Conservation (phyloP, 2,329 filamentous ascomycete species). For the Apiospora phragmitis region DNA sequence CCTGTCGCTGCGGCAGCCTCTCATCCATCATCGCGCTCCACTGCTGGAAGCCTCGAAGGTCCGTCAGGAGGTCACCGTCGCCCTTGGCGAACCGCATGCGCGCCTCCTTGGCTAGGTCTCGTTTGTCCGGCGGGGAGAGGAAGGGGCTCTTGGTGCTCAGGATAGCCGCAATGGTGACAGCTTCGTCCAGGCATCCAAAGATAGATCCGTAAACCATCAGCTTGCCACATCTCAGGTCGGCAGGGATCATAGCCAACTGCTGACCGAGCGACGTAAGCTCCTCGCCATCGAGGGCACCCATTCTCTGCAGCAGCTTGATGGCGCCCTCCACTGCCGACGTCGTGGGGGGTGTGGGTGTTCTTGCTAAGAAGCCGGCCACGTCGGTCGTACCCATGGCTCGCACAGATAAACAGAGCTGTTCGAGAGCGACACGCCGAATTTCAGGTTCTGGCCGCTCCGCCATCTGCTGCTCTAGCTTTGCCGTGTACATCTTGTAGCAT, state of each 20-base stretch:
- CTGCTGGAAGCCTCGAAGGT: slow-evolving; percentile 78
- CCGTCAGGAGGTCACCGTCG: slow-evolving; percentile 87
- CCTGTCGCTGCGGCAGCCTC: slow-evolving; percentile 58
- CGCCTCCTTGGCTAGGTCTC: slow-evolving; percentile 78
- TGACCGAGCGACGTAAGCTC: slow-evolving; percentile 89
- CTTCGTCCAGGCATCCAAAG: slow-evolving; percentile 88
- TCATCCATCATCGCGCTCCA: slow-evolving; percentile 71
- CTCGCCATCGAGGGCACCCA: slow-evolving; percentile 85
- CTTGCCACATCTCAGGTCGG: slow-evolving; percentile 90
- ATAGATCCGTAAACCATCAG: slow-evolving; percentile 93
- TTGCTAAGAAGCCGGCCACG: slow-evolving; percentile 76
- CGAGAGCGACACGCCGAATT: slow-evolving; percentile 87
- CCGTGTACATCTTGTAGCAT: slow-evolving; percentile 95
- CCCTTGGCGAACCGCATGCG: slow-evolving; percentile 71
- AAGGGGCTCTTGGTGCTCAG: slow-evolving; percentile 90
- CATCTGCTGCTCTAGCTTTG: slow-evolving; percentile 84
- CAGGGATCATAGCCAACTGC: slow-evolving; percentile 92
- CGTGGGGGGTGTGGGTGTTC: slow-evolving; percentile 87
- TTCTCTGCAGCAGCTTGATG: slow-evolving; percentile 73
- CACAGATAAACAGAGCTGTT: slow-evolving; percentile 92
- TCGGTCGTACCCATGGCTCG: slow-evolving; percentile 91
- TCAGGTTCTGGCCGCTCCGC: slow-evolving; percentile 86
- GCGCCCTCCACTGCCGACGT: slow-evolving; percentile 84
- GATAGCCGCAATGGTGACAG: slow-evolving; percentile 85
- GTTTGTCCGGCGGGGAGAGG: slow-evolving; percentile 76